Evolutionary conservation across 257 asterid species (phyloP), one percentile per base, ranked within the genome.

Genomic region (Solanum lignicaule): DNA sequence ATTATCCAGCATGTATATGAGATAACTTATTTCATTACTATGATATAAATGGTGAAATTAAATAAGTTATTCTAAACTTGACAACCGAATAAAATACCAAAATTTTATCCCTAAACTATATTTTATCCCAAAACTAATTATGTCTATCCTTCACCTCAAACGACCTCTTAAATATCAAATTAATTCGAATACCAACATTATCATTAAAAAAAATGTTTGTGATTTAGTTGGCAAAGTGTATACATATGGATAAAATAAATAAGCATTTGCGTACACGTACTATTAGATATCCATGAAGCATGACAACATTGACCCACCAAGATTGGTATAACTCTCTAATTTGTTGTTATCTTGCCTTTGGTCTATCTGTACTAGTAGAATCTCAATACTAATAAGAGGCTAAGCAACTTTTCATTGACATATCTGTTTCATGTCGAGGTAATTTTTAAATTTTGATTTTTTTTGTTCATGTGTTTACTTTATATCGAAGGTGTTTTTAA

Each of bases 91-190:
- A 46, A 46, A 2, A 13, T 43, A 43, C 0, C 7, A 46, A 46
- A 46, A 46, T 0, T 14, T 46, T 46, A 46, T 48, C 7, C 3
- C 21, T 15, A 0, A 48, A 48, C 8, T 48, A 15, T 48, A 3
- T 48, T 5, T 48, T 48, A 48, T 48, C 0, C 7, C 20, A 48
- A 14, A 48, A 48, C 0, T 5, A 48, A 48, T 48, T 48, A 48
- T 48, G 0, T 43, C 0, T 48, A 48, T 48, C 21, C 1, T 21
- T 48, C 0, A 15, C 21, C 0, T 48, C 21, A 0, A 15, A 48
- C 23, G 8, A 15, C 23, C 23, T 5, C 23, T 48, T 48, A 15
- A 0, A 48, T 48, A 48, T 16, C 23, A 69, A 16, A 71, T 15
- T 31, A 31, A 71, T 71, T 29, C 11, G 38, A 29, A 29, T 1